These are phyloP conservation scores for Pichia sp. DNA, from an alignment of 1,139 yeast species.

Conservation along the genomic window DNA sequence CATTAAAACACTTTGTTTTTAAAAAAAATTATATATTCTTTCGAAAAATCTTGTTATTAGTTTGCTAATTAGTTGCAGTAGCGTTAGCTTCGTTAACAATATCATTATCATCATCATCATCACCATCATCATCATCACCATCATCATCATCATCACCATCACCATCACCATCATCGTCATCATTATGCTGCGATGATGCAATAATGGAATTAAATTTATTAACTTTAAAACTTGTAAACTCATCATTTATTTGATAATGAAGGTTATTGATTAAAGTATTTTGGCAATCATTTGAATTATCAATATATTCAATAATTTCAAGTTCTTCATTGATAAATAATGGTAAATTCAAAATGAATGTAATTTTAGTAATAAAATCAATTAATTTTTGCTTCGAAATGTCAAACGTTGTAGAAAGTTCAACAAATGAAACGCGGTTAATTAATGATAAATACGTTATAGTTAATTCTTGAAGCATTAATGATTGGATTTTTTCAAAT, in stretches of 20 bases:
- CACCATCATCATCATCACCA: background rate
- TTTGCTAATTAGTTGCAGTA: background rate
- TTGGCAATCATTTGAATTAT: background rate
- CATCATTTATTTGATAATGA: slow-evolving; percentile 10
- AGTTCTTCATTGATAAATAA: slow-evolving; percentile 17
- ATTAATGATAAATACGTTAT: slow-evolving; percentile 21
- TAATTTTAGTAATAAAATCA: slow-evolving; percentile 15
- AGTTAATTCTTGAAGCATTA: slow-evolving; percentile 13
- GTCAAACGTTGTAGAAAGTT: slow-evolving; percentile 18
- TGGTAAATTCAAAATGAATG: slow-evolving; percentile 18
- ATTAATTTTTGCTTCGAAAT: slow-evolving; percentile 6
- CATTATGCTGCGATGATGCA: background rate
- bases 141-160: background rate
- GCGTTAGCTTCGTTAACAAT: too few relatives aligned
- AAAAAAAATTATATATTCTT: background rate
- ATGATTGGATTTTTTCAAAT: background rate
- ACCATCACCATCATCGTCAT: background rate
- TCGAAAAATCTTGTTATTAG: background rate
- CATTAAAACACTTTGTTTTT: background rate
- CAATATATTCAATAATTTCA: slow-evolving; percentile 7
- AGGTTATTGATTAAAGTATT: background rate
- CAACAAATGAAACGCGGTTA: slow-evolving; percentile 15
- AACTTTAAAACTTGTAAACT: slow-evolving; percentile 12
- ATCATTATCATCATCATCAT: background rate
- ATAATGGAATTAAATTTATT: slow-evolving; percentile 3